Conservation (phyloP, 305 asterid genomes). For the Stenogyne calaminthoides region DNA sequence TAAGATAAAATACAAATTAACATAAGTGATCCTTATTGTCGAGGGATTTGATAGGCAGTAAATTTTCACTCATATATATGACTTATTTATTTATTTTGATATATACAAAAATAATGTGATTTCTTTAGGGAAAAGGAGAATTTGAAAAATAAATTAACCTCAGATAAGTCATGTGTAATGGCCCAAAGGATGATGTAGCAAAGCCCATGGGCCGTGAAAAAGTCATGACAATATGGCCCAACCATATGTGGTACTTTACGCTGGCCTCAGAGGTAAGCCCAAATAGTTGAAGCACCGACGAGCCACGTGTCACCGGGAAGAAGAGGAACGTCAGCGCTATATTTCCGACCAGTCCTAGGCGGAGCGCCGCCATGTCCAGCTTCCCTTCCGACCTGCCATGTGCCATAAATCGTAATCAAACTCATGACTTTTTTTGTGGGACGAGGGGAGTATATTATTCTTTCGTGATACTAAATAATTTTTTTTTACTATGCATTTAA, state of each 20-base stretch:
- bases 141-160: constrained; percentile 45
- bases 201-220: constrained; percentile 67
- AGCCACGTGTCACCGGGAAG: constrained; percentile 80
- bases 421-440: no score
- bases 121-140: not conserved
- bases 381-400: constrained; percentile 65
- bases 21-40: not conserved
- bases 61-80: no score
- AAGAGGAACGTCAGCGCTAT: constrained; percentile 57
- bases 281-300: constrained; percentile 58
- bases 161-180: constrained; percentile 44
- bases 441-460: no score
- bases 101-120: not conserved
- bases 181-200: constrained; percentile 58
- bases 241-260: constrained; percentile 78
- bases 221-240: constrained; percentile 65
- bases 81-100: not conserved
- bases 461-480: no score
- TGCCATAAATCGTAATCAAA: no score
- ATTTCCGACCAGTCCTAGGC: constrained; percentile 65
- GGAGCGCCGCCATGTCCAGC: constrained; percentile 48
- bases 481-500: no score
- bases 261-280: constrained; percentile 79
- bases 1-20: not conserved
- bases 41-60: not conserved